Conservation (phyloP, 768 basidiomycete species). For the Ramaria sp. region DNA sequence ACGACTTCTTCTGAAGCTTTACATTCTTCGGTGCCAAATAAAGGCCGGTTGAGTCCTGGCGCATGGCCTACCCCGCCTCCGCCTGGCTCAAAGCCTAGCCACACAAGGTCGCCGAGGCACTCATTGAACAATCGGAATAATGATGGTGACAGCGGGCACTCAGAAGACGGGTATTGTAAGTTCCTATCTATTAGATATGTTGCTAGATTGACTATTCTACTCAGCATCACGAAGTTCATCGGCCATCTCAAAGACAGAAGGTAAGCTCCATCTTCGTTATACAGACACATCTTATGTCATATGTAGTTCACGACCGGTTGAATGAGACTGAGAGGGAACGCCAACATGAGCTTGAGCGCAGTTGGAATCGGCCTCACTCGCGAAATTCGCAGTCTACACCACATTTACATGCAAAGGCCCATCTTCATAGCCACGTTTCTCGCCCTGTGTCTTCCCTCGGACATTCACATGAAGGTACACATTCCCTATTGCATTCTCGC, state of each 20-base stretch:
- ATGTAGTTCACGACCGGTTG: slow-evolving; percentile 19
- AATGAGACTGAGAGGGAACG: slow-evolving; percentile 21
- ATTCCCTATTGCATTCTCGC: not conserved
- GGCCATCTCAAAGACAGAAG: slow-evolving; percentile 19
- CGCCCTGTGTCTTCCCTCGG: slow-evolving; percentile 7
- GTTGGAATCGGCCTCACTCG: slow-evolving; percentile 32
- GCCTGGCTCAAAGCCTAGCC: not conserved
- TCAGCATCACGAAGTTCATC: slow-evolving; percentile 23
- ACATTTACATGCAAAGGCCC: slow-evolving; percentile 17
- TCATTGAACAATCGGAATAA: not conserved
- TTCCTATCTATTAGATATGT: slow-evolving; percentile 39
- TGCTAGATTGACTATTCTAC: slow-evolving; percentile 45
- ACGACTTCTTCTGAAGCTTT: not conserved
- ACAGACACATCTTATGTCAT: not conserved
- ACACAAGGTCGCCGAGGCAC: not conserved
- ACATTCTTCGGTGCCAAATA: not conserved
- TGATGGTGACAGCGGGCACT: not conserved
- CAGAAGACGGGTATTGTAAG: slow-evolving; percentile 4
- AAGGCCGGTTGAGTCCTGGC: not conserved
- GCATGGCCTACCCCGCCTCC: not conserved
- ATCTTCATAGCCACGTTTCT: not conserved
- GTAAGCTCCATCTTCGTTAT: slow-evolving; percentile 10
- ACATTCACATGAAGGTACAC: not conserved
- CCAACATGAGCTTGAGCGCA: slow-evolving; percentile 34
- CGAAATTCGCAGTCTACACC: slow-evolving; percentile 17